Evolutionary conservation across 2,329 filamentous ascomycete genomes (phyloP), one percentile per base, ranked within the genome.

Genomic region (Pleoardoris graminearum): DNA sequence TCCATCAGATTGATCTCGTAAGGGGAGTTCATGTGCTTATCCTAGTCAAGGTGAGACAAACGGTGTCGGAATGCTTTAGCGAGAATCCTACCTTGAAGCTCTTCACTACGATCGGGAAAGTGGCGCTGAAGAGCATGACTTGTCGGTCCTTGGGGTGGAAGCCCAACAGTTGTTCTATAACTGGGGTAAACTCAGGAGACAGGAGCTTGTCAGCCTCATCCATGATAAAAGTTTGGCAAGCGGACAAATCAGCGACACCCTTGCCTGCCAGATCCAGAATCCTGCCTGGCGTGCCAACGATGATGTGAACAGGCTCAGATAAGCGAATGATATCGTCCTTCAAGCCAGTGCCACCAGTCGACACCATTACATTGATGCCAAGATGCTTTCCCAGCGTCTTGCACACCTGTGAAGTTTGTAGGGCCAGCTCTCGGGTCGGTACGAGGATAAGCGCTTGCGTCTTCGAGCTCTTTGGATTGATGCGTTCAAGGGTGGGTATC

Each of bases 1-100:
- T 99, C 94, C 94, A 99, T 99, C 48, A 99, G 85, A 72, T 99
- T 99, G 79, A 99, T 99, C 76, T 99, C 95, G 72, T 97, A 97
- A 3, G 94, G 95, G 62, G 88, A 88, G 62, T 83, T 83, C 91
- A 99, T 97, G 79, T 99, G 94, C 79, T 96, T 96, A 76, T 99
- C 94, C 71, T 89, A 54, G 19, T 42, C 27, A 29, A 6, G 7
- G 17, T 63, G 33, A 62, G 57, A 38, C 58, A 38, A 25, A 16
- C 32, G 21, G 22, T n/a, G 19, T 3, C 33, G 21, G 21, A 16
- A 35, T 16, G 23, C 22, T 38, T 27, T 32, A 29, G 11, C 16
- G 16, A 29, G 14, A 21, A 42, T n/a, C 54, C 7, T 71, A 79
- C 76, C 72, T 86, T 97, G 78, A 99, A 99, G 66, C 90, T 87